These are phyloP conservation scores for Nemania diffusa DNA, from an alignment of 2,329 filamentous ascomycete genomes.

Conservation along the genomic window DNA sequence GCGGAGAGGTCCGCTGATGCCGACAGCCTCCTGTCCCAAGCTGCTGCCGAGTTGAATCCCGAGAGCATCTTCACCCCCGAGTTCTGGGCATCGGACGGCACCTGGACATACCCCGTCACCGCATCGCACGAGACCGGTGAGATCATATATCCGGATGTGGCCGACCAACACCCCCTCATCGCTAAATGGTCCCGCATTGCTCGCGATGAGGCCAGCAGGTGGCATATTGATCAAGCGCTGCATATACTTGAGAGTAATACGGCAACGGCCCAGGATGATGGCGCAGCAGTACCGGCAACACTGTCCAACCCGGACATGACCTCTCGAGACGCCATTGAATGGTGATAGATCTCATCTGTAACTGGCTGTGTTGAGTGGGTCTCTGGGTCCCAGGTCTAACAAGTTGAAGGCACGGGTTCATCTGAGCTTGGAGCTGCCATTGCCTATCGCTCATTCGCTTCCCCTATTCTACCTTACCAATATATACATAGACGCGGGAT, in stretches of 20 bases:
- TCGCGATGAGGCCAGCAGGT: slow-evolving; percentile 54
- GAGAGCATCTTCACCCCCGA: slow-evolving; percentile 70
- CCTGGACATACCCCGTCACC: slow-evolving; percentile 73
- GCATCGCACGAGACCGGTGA: slow-evolving; percentile 45
- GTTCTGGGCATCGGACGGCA: slow-evolving; percentile 77
- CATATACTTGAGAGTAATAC: slow-evolving; percentile 24
- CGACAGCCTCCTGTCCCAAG: slow-evolving; percentile 56
- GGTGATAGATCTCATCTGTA: slow-evolving; percentile 7
- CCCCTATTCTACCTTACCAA: too few species aligned
- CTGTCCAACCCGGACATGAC: slow-evolving; percentile 5
- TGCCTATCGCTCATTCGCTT: too few species aligned
- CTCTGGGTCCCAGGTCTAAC: too few species aligned
- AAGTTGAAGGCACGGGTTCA: too few species aligned
- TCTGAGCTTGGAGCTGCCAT: too few species aligned
- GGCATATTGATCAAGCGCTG: slow-evolving; percentile 39
- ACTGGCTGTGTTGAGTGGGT: neutral
- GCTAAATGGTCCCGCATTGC: slow-evolving; percentile 67
- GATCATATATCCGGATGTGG: slow-evolving; percentile 67
- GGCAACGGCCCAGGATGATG: slow-evolving; percentile 2
- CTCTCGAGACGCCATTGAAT: slow-evolving; percentile 23
- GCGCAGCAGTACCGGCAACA: neutral
- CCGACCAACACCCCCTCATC: slow-evolving; percentile 73
- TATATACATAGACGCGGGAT: too few species aligned
- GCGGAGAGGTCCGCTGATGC: slow-evolving; percentile 41
- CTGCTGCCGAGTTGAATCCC: slow-evolving; percentile 68